A percentile compares a stretch with the other conserved stretches of the same genome.
Conservation (phyloP, 768 basidiomycete genomes). For the Kwoniella sp. region DNA sequence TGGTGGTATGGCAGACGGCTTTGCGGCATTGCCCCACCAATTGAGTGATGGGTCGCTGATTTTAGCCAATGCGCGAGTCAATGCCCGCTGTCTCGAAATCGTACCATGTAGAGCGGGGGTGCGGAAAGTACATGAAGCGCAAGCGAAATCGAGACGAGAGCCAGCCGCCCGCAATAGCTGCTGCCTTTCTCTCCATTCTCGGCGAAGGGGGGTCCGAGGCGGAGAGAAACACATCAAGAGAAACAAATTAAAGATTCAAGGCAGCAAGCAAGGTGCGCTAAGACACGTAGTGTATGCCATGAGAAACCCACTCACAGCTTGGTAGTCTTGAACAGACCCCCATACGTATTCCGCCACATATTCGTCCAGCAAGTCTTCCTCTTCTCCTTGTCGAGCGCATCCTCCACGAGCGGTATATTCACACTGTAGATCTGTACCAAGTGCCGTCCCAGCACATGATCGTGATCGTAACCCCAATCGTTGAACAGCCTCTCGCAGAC, state of each 20-base stretch:
- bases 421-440: constrained; percentile 64
- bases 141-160: too few species aligned
- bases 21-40: background rate
- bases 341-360: constrained; percentile 84
- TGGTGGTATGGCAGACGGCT: too few species aligned
- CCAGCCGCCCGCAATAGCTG: too few species aligned
- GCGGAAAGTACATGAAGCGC: too few species aligned
- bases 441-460: constrained; percentile 54
- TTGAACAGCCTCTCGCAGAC: constrained; percentile 77
- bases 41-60: background rate
- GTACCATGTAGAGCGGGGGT: background rate
- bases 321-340: constrained; percentile 71
- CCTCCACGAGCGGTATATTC: constrained; percentile 81
- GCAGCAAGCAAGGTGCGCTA: too few species aligned
- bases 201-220: background rate
- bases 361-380: constrained; percentile 76
- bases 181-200: too few species aligned
- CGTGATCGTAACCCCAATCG: constrained; percentile 74
- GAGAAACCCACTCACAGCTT: constrained; percentile 39
- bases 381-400: constrained; percentile 64
- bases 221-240: background rate
- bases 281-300: background rate
- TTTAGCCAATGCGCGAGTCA: background rate
- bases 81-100: background rate
- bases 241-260: background rate